Evolutionary conservation across 2,329 filamentous ascomycete genomes (phyloP), one percentile per base, ranked within the genome.

Genomic region (Aspergillus sp.): DNA sequence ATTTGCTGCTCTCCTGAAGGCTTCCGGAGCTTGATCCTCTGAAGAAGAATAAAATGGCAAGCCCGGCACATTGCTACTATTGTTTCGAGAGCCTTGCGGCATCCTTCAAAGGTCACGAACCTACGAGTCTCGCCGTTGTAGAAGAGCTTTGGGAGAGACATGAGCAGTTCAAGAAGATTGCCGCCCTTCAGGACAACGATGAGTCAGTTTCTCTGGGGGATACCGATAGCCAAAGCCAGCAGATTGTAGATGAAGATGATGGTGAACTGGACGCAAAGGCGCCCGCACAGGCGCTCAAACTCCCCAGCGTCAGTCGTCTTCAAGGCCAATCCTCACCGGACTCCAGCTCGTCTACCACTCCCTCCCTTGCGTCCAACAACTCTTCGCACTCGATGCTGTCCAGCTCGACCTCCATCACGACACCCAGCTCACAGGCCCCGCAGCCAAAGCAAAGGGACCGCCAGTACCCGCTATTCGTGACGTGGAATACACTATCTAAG

Each of bases 1-100:
- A 14, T 44, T 49, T 19, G 6, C 19, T 17, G n/a, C 19, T 21
- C 19, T 13, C 40, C 17, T 13, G 3, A 42, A 13, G 19, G 4
- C 6, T 7, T 20, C 7, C 19, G 21, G 14, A 42, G 16, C 40
- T 20, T 11, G 17, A 13, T 32, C 5, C 16, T 38, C 23, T 13
- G 31, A 16, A 16, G 21, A 42, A 49, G 6, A 45, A 50, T 17
- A 60, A 46, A 4, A 97, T 97, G 93, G 93, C 94, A 45, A 88
- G 88, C 52, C 75, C 83, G 64, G 87, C 87, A 54, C 93, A 97
- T 74, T 97, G 92, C 73, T 85, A 93, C 66, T 92, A 87, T 74
- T 97, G 92, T 78, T 97, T 99, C 79, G 94, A 99, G 75, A 81
- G 81, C 38, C 85, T 99, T 34, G 81, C 84, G 46, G 88, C 92